Conservation (phyloP, 345 rosid genomes). For the Acer negundo region DNA sequence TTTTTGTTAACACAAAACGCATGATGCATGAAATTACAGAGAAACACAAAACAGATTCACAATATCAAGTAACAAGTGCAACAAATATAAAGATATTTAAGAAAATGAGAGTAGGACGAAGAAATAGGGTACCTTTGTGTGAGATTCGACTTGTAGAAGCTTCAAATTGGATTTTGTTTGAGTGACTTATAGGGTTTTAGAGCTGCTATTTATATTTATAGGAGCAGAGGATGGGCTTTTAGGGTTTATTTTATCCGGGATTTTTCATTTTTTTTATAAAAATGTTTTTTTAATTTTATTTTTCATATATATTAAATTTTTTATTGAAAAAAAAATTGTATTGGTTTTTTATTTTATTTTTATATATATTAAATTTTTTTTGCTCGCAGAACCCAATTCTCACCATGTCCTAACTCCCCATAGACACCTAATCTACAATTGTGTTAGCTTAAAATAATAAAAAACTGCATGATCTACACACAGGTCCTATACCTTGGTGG, state of each 20-base stretch:
- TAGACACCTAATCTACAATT: too few relatives aligned
- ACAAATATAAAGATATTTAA: background rate
- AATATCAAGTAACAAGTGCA: background rate
- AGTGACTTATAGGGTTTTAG: background rate
- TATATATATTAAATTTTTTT: too few relatives aligned
- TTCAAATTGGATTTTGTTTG: background rate
- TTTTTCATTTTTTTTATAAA: background rate
- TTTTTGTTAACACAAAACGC: background rate
- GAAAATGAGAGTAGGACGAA: background rate
- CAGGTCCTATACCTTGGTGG: too few relatives aligned
- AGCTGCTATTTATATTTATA: background rate
- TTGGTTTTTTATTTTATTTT: background rate
- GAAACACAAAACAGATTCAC: background rate
- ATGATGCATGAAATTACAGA: too few relatives aligned
- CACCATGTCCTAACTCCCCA: too few relatives aligned
- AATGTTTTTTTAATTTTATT: too few relatives aligned
- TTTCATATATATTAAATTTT: background rate
- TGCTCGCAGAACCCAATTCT: too few relatives aligned
- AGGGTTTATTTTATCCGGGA: background rate
- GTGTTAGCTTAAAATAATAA: too few relatives aligned
- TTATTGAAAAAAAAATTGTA: too few relatives aligned
- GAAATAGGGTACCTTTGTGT: constrained; percentile 7
- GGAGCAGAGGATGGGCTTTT: background rate
- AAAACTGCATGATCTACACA: too few relatives aligned
- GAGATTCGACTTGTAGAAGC: background rate